Evolutionary conservation across 768 basidiomycete species (phyloP).

Genomic region (Pholiota conissans): DNA sequence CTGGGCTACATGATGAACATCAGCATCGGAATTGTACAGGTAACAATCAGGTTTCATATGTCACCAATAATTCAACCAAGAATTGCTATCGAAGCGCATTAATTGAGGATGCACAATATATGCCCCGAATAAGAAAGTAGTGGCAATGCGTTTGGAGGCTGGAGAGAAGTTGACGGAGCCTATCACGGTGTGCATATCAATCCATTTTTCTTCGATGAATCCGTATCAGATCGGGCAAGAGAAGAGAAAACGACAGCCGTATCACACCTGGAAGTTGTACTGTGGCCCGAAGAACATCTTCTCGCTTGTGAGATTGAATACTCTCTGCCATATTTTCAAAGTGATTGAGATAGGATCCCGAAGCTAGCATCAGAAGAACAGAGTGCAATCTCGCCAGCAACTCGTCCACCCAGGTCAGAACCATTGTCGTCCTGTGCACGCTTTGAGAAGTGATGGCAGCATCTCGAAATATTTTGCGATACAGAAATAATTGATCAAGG

Average conservation of each 20-base stretch:
- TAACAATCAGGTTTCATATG: background rate
- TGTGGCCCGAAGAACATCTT: constrained; percentile 57
- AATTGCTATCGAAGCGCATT: background rate
- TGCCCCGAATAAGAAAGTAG: constrained; percentile 54
- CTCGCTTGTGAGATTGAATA: constrained; percentile 41
- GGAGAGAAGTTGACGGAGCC: constrained; percentile 53
- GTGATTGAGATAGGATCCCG: constrained; percentile 1
- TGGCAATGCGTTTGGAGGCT: constrained; percentile 57
- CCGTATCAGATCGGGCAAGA: background rate
- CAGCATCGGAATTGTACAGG: background rate
- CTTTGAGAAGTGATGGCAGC: constrained; percentile 31
- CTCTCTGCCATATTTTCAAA: constrained; percentile 11
- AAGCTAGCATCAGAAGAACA: constrained; percentile 21
- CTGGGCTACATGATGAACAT: background rate
- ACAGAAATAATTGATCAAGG: constrained; percentile 45
- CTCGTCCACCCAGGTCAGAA: constrained; percentile 69
- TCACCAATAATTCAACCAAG: background rate
- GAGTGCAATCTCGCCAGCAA: constrained; percentile 55
- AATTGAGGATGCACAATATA: constrained; percentile 54
- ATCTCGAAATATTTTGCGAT: constrained; percentile 47
- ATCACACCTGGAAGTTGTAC: constrained; percentile 65
- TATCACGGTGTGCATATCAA: constrained; percentile 42
- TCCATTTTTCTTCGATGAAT: constrained; percentile 49
- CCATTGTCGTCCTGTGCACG: constrained; percentile 20
- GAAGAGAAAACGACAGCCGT: background rate